These are phyloP conservation scores for Bipolaris sorokiniana DNA, from an alignment of 2,329 filamentous ascomycete species.

Conservation along the genomic window DNA sequence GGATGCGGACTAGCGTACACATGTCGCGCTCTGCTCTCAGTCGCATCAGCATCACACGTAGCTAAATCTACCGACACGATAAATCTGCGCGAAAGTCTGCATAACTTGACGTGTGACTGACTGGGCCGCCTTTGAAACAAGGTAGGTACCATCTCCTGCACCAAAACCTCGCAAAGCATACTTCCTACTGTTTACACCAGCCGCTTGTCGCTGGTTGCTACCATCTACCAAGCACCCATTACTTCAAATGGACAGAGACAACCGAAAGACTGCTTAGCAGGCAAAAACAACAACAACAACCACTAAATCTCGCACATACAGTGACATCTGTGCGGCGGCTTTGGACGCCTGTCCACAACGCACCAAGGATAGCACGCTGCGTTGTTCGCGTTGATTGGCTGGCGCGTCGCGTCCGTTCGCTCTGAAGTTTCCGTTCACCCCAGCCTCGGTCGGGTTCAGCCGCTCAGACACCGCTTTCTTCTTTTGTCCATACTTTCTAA, in stretches of 20 bases:
- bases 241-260: constrained; percentile 26
- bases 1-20: constrained; percentile 2
- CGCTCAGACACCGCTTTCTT: constrained; percentile 10
- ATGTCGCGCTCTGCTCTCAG: constrained; percentile 5
- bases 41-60: not conserved
- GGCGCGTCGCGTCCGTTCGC: constrained; percentile 31
- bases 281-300: not conserved
- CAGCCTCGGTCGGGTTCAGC: constrained; percentile 14
- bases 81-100: not conserved
- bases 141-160: not conserved
- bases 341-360: constrained; percentile 11
- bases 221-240: constrained; percentile 18
- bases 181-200: constrained; percentile 7
- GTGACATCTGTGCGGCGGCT: constrained; percentile 13
- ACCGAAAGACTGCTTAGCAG: not conserved
- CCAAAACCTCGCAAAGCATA: not conserved
- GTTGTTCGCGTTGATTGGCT: constrained; percentile 21
- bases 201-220: constrained; percentile 13
- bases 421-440: constrained; percentile 21
- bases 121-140: not conserved
- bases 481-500: constrained; percentile 9
- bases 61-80: constrained; percentile 1
- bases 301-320: constrained; percentile 6
- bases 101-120: not conserved
- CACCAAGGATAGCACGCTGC: constrained; percentile 5